These are phyloP conservation scores for Selaginella moellendorffii DNA, from an alignment of 75 land plant species.

Conservation along the genomic window DNA sequence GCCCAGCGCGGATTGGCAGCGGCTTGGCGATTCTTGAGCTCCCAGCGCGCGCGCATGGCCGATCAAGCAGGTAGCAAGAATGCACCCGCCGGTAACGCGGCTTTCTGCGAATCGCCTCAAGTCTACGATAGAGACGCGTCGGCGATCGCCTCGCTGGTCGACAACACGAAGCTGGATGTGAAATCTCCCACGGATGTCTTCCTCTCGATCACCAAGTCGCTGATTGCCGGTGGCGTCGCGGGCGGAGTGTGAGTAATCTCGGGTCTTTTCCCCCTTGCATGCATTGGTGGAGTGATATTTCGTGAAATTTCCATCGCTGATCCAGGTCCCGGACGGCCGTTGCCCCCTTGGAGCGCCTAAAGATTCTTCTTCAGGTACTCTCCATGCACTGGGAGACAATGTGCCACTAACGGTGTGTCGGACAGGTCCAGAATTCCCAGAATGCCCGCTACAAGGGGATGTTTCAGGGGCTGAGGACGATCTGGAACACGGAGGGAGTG, in stretches of 20 bases:
- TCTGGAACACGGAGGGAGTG: constrained; percentile 1
- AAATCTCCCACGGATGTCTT: not conserved
- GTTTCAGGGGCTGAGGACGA: constrained; percentile 1
- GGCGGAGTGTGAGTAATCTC: constrained; percentile 7
- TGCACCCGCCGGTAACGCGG: constrained; percentile 1
- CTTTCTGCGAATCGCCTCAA: constrained; percentile 1
- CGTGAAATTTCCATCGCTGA: not conserved
- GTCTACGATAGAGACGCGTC: not conserved
- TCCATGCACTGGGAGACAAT: not conserved
- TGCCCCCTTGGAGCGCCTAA: constrained; percentile 8
- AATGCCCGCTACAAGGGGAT: not conserved
- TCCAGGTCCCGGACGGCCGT: not conserved
- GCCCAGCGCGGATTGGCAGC: not conserved
- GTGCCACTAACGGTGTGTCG: not conserved
- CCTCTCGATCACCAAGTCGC: not conserved
- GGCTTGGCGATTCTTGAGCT: too few relatives aligned
- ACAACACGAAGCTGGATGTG: constrained; percentile 2
- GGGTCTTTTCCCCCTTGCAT: not conserved
- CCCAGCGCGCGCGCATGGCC: not conserved
- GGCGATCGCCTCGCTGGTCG: not conserved
- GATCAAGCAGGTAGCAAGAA: not conserved
- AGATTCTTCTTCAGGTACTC: constrained; percentile 8
- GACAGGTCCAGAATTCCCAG: constrained; percentile 5
- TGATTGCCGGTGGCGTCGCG: constrained; percentile 6
- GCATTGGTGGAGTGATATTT: not conserved